A percentile compares a stretch with the other conserved stretches of the same genome.
Conservation (phyloP, 169 alveolate species). For the Miamiensis avidus region DNA sequence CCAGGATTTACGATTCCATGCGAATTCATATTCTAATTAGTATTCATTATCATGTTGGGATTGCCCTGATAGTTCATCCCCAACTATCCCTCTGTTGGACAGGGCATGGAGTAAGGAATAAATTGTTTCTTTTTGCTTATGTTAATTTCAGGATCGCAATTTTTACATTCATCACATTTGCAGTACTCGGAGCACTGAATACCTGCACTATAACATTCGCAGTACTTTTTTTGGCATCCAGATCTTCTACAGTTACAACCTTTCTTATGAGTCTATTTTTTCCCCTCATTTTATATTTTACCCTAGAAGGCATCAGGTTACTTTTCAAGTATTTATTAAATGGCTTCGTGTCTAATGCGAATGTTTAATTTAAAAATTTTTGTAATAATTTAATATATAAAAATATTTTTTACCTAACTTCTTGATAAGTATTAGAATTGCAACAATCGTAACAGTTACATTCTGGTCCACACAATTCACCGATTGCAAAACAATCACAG, state of each 20-base stretch:
- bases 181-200: conserved; percentile 44
- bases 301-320: conserved; percentile 19
- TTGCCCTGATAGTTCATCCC: too few relatives aligned
- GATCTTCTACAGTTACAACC: conserved; percentile 48
- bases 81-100: too few relatives aligned
- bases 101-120: too few relatives aligned
- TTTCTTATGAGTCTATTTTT: conserved; percentile 18
- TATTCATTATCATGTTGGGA: too few relatives aligned
- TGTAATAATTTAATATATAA: too few relatives aligned
- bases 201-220: conserved; percentile 40
- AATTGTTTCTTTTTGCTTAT: too few relatives aligned
- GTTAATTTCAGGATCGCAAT: conserved; percentile 2
- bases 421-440: conserved; percentile 39
- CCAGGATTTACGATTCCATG: too few relatives aligned
- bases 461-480: conserved; percentile 49
- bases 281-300: conserved; percentile 5
- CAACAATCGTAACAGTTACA: conserved; percentile 56
- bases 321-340: conserved; percentile 1
- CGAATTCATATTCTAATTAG: too few relatives aligned
- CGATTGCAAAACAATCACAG: conserved; percentile 63
- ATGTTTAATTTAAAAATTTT: too few relatives aligned
- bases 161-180: conserved; percentile 35
- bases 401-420: conserved; percentile 35
- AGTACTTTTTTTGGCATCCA: conserved; percentile 39
- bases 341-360: conserved; percentile 1